Evolutionary conservation across 2,329 filamentous ascomycete species (phyloP).

Genomic region (Tolypocladium tropicale): DNA sequence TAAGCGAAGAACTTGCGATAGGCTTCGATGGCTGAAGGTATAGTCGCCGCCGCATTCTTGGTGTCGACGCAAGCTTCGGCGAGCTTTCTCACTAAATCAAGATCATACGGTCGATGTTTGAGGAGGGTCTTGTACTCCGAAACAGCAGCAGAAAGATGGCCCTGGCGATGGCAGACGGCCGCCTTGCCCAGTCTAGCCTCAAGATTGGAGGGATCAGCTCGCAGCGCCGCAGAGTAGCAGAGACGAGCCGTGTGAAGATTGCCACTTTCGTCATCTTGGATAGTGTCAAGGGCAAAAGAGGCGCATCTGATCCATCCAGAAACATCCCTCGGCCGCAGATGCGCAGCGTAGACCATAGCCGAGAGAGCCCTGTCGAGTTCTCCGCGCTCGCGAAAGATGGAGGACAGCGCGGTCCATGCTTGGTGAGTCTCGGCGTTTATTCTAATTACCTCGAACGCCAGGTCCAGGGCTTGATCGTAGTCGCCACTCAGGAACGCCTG

Average conservation of each 20-base stretch:
- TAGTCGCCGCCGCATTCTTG: constrained; percentile 29
- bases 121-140: constrained; percentile 46
- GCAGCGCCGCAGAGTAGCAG: constrained; percentile 50
- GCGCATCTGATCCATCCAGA: constrained; percentile 50
- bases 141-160: constrained; percentile 42
- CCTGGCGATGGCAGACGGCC: constrained; percentile 44
- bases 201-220: constrained; percentile 45
- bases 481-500: constrained; percentile 54
- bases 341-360: constrained; percentile 51
- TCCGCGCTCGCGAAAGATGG: constrained; percentile 51
- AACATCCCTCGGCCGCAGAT: constrained; percentile 51
- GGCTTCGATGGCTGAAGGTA: constrained; percentile 32
- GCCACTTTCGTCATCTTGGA: constrained; percentile 34
- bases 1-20: constrained; percentile 38
- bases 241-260: constrained; percentile 44
- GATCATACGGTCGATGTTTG: constrained; percentile 40
- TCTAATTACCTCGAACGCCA: constrained; percentile 53
- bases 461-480: constrained; percentile 47
- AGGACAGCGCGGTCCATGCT: constrained; percentile 53
- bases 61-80: constrained; percentile 47
- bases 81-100: constrained; percentile 43
- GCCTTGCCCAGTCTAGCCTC: constrained; percentile 50
- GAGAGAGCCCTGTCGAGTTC: constrained; percentile 46
- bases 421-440: constrained; percentile 58
- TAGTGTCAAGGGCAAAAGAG: constrained; percentile 41